Evolutionary conservation across 192 early-diverging fungal species (phyloP).

Genomic region (Coemansia sp.): DNA sequence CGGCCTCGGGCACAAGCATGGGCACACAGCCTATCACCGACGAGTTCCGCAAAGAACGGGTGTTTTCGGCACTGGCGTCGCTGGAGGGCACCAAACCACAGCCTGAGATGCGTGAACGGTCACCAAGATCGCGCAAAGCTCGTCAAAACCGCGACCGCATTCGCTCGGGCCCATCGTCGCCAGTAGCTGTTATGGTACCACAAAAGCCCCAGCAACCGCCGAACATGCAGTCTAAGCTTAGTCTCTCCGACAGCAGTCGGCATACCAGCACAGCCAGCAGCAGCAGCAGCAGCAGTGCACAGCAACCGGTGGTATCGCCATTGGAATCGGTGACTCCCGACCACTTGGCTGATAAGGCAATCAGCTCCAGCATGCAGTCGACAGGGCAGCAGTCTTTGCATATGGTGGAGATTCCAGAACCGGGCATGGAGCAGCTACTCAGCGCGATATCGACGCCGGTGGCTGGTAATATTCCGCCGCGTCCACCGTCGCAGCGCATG

Average conservation of each 20-base stretch:
- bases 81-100: constrained; percentile 25
- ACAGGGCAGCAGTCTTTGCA: neutral
- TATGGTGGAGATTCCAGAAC: neutral
- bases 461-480: neutral
- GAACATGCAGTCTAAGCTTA: constrained; percentile 11
- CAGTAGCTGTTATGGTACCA: neutral
- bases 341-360: neutral
- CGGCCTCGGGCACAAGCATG: neutral
- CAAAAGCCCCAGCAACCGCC: neutral
- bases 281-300: neutral
- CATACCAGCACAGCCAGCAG: neutral
- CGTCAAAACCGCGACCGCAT: constrained; percentile 32
- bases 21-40: constrained; percentile 9
- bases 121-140: constrained; percentile 20
- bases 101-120: constrained; percentile 5
- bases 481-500: constrained; percentile 28
- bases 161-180: constrained; percentile 12
- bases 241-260: constrained; percentile 9
- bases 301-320: neutral
- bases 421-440: neutral
- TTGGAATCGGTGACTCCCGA: neutral
- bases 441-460: constrained; percentile 6
- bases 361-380: neutral
- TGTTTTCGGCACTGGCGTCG: constrained; percentile 27
- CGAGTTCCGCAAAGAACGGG: constrained; percentile 26